phyloP scores from a whole-genome alignment of 331 rosid genomes.

The Quercus tomentella region DNA sequence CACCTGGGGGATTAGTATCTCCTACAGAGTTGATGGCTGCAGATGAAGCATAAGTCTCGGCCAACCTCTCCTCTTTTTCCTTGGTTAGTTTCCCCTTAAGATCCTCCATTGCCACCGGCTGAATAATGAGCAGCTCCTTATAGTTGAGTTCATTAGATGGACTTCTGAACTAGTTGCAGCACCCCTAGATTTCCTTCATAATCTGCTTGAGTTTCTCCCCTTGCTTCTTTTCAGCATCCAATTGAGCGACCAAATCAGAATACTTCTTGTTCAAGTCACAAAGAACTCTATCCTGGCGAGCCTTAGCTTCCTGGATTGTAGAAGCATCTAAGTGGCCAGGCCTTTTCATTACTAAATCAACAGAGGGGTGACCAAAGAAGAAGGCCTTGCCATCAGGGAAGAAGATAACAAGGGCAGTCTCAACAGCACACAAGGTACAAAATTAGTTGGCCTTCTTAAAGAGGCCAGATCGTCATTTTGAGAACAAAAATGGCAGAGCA shows the following conservation, averaged over 20 bases:
- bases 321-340: neutral
- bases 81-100: neutral
- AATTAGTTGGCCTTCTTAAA: slow-evolving; percentile 8
- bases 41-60: neutral
- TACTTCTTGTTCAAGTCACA: neutral
- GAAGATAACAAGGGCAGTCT: neutral
- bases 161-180: neutral
- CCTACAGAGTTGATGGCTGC: neutral
- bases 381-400: neutral
- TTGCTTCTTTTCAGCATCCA: neutral
- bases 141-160: neutral
- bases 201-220: neutral
- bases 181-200: neutral
- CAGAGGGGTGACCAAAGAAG: neutral
- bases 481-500: neutral
- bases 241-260: neutral
- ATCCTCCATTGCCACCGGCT: neutral
- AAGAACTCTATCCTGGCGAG: neutral
- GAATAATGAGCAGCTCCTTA: neutral
- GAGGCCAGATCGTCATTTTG: neutral
- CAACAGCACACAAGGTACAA: neutral
- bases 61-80: neutral
- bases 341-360: neutral
- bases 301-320: neutral
- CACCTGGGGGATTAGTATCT: neutral